Percentiles rank a stretch among this genome's conserved stretches.
Evolutionary conservation across 768 basidiomycete species (phyloP).

Genomic region (Suillus paluster): DNA sequence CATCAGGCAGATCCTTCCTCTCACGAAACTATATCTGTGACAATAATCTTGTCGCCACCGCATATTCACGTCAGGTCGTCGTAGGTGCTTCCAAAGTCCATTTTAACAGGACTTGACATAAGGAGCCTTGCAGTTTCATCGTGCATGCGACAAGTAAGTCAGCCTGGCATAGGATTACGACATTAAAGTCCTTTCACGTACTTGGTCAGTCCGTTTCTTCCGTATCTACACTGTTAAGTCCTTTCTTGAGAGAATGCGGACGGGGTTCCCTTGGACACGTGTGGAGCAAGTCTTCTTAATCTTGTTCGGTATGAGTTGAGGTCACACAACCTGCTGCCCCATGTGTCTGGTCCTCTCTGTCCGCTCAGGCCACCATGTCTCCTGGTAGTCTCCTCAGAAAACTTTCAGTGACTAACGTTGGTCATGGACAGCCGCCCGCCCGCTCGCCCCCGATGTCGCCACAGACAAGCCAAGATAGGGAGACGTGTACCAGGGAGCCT

Average conservation of each 20-base stretch:
- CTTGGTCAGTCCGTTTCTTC: conserved; percentile 2
- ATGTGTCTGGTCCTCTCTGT: conserved; percentile 21
- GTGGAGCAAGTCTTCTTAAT: conserved; percentile 18
- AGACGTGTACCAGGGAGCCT: conserved; percentile 53
- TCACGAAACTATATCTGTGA: conserved; percentile 1
- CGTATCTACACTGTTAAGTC: not conserved
- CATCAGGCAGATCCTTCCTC: not conserved
- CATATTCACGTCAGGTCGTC: not conserved
- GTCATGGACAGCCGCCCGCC: conserved; percentile 19
- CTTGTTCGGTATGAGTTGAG: conserved; percentile 20
- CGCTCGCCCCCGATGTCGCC: conserved; percentile 60
- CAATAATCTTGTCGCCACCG: not conserved
- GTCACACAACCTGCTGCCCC: conserved; percentile 15
- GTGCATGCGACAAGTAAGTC: not conserved
- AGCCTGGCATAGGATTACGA: no score
- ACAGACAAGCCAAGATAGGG: conserved; percentile 43
- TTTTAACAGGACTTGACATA: not conserved
- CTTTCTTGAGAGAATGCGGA: conserved; percentile 2
- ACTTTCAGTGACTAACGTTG: conserved; percentile 42
- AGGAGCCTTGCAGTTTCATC: not conserved
- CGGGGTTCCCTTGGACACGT: conserved; percentile 26
- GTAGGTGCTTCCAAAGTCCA: not conserved
- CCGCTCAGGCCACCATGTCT: conserved; percentile 46
- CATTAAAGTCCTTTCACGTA: not conserved
- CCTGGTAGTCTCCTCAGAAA: conserved; percentile 44